Evolutionary conservation across 1,284 basidiomycete species (phyloP).

Genomic region (Serendipita sp.): DNA sequence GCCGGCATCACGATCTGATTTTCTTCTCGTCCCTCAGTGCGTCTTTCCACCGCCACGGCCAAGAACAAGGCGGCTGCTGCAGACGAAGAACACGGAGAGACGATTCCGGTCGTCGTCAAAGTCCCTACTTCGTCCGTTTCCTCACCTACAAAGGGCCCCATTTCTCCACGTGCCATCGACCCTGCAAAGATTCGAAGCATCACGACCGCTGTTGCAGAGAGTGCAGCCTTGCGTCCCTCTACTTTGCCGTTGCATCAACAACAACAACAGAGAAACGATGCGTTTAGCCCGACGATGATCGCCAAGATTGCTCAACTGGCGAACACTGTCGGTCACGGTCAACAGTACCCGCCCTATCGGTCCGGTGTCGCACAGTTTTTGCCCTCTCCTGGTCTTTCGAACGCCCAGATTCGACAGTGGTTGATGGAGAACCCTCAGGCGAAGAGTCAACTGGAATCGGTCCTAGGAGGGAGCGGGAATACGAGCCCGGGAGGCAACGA

Average conservation of each 20-base stretch:
- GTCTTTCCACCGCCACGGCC: slow-evolving; percentile 77
- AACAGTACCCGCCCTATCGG: background rate
- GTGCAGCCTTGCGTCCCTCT: slow-evolving; percentile 2
- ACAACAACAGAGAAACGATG: background rate
- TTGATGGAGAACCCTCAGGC: background rate
- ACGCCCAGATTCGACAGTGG: background rate
- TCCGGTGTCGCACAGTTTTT: background rate
- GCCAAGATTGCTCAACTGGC: slow-evolving; percentile 1
- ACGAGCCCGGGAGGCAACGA: background rate
- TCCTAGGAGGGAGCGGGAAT: background rate
- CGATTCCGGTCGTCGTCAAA: background rate
- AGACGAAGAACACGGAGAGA: slow-evolving; percentile 8
- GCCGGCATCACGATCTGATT: slow-evolving; percentile 11
- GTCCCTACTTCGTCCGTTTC: background rate
- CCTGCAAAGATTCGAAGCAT: slow-evolving; percentile 8
- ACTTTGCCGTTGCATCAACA: background rate
- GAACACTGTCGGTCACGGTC: background rate
- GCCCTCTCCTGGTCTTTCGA: background rate
- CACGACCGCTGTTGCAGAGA: slow-evolving; percentile 5
- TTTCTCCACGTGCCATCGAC: slow-evolving; percentile 6
- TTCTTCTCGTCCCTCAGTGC: slow-evolving; percentile 39
- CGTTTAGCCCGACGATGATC: background rate
- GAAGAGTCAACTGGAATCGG: background rate
- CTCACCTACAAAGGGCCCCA: background rate
- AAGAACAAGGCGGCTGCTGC: slow-evolving; percentile 53